Evolutionary conservation across 352 stramenopile genomes (phyloP).

Genomic region (Phytophthora idaei): DNA sequence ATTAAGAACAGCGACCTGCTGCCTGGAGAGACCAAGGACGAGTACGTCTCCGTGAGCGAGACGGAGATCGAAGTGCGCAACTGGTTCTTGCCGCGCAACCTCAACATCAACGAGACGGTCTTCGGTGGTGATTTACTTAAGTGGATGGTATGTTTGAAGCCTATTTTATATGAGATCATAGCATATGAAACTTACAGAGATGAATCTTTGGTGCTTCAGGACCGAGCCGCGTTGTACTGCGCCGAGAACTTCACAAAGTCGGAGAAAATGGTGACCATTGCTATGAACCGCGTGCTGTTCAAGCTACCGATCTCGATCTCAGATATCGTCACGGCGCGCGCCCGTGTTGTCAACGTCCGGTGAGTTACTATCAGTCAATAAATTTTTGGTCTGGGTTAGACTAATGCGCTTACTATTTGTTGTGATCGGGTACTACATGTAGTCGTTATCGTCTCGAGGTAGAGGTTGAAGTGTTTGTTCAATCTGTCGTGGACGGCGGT

Average conservation of each 20-base stretch:
- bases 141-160: slow-evolving; percentile 50
- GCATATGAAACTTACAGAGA: background rate
- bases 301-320: slow-evolving; percentile 64
- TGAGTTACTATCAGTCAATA: slow-evolving; percentile 28
- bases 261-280: slow-evolving; percentile 77
- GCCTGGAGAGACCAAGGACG: slow-evolving; percentile 41
- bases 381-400: background rate
- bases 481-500: slow-evolving; percentile 36
- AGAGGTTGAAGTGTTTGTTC: slow-evolving; percentile 66
- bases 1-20: slow-evolving; percentile 41
- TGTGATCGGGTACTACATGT: background rate
- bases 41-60: slow-evolving; percentile 54
- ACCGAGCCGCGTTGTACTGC: slow-evolving; percentile 70
- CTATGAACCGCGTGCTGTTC: slow-evolving; percentile 79
- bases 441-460: slow-evolving; percentile 66
- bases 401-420: background rate
- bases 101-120: slow-evolving; percentile 76
- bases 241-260: slow-evolving; percentile 77
- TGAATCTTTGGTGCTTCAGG: slow-evolving; percentile 30
- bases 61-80: slow-evolving; percentile 76
- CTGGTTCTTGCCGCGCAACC: slow-evolving; percentile 69
- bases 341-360: slow-evolving; percentile 68
- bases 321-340: slow-evolving; percentile 67
- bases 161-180: background rate
- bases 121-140: slow-evolving; percentile 69